Base-by-base conservation (phyloP, 495 filamentous ascomycete genomes). In the Filosporella fistucella region DNA sequence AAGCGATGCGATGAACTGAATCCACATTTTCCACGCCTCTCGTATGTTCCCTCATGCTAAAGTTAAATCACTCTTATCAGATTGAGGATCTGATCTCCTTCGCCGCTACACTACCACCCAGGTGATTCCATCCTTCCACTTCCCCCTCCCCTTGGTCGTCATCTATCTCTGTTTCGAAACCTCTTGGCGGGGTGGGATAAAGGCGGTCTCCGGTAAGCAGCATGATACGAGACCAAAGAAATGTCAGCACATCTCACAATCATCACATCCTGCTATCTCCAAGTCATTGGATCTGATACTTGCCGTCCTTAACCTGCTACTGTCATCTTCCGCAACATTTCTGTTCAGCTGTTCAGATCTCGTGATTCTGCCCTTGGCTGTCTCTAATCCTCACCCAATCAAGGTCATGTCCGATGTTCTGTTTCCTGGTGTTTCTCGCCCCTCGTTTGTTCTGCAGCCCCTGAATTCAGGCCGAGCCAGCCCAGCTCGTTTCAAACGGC, bases 151-250 rank as follows among this genome's bases (percentile, higher is more conserved):
- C 8, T 30, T 6, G 33, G n/a, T 36, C 13, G 13, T 5, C 33
- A 4, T 36, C 33, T 17, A 14, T 36, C 33, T 14, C 20, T 44
- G 26, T 44, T 44, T 44, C 41, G 24, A 44, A 44, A 44, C 41
- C 9, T 42, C 16, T 40, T 14, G 16, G 37, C 23, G 4, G 39
- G 2, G 14, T 26, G 8, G 39, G 39, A 6, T 2, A 2, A 4
- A 13, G n/a, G 41, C 24, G 33, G 33, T 36, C 33, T 14, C 13
- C 33, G n/a, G n/a, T 36, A 12, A 36, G 33, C 33, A 36, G n/a
- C 18, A n/a, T n/a, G n/a, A n/a, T n/a, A n/a, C n/a, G n/a, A 8
- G 28, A 30, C 8, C 28, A 30, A 8, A 30, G 8, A 30, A 30
- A 30, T 30, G n/a, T n/a, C n/a, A n/a, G n/a, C n/a, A n/a, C 28